Conservation (phyloP, 345 rosid species). For the Trapa bicornis region DNA sequence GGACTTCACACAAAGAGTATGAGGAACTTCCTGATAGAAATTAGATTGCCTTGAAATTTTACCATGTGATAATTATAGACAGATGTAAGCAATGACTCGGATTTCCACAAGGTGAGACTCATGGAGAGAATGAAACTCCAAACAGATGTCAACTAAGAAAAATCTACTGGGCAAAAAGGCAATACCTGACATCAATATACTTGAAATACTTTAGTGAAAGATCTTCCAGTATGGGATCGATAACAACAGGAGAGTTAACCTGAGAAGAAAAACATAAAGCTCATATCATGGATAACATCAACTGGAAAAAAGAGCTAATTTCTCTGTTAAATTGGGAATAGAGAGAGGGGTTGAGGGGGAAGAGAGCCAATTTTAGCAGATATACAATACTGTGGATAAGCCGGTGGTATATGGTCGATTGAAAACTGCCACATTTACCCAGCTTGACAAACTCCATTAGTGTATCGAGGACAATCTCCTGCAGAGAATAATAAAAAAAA, state of each 20-base stretch:
- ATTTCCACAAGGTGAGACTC: neutral
- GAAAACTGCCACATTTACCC: conserved; percentile 54
- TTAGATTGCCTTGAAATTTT: neutral
- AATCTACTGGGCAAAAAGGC: neutral
- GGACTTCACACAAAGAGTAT: neutral
- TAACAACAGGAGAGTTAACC: conserved; percentile 36
- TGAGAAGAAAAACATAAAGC: conserved; percentile 13
- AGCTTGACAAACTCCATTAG: conserved; percentile 74
- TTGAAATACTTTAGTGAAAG: conserved; percentile 63
- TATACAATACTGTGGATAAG: conserved; percentile 35
- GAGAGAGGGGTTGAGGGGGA: neutral
- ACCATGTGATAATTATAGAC: neutral
- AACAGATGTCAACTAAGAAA: neutral
- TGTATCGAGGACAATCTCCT: conserved; percentile 75
- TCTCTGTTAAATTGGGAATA: neutral
- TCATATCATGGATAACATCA: neutral
- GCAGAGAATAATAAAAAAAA: conserved; percentile 2
- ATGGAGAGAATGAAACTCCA: neutral
- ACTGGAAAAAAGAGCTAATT: neutral
- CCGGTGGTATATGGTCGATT: conserved; percentile 57
- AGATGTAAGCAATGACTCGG: neutral
- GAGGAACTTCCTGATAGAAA: neutral
- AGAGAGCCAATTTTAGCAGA: neutral
- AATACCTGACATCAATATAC: conserved; percentile 63
- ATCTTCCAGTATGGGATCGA: conserved; percentile 33